Evolutionary conservation across 345 rosid genomes (phyloP), one percentile per base, ranked within the genome.

Genomic region (Gossypium turneri): DNA sequence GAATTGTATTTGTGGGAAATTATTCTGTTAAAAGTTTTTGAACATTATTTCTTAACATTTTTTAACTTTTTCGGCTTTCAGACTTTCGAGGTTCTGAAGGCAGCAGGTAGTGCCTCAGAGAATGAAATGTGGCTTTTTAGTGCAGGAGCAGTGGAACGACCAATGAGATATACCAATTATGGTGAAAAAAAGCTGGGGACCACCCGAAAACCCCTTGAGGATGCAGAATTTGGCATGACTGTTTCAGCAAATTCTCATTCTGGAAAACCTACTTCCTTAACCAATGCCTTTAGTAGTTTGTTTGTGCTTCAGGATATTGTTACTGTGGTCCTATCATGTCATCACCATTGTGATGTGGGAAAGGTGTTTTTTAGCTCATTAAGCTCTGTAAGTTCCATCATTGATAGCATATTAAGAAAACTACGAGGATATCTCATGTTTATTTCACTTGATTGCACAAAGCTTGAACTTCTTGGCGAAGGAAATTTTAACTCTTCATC

Each of bases 391-490:
- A 80, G 85, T 81, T 88, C 90, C 58, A 59, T 90, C 55, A 56
- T 81, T 76, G 98, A 94, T 86, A 83, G 92, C 81, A 63, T 94
- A 56, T 78, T 86, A 17, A 86, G 97, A 79, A 94, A 88, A 83
- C 34, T 92, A 67, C 82, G 98, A 75, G 98, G 89, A 75, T 79
- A 86, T 74, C 84, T 94, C 66, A 85, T 86, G 90, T 77, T 81
- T 75, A 81, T 90, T 81, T 90, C 89, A 69, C 85, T 91, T 82
- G 97, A 92, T 70, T 89, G 80, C 77, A 88, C 88, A 80, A 92
- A 82, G 82, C 75, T 84, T 82, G 98, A 94, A 84, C 97, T 94
- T 72, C 88, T 94, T 41, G 88, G 80, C 72, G 95, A 90, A 20
- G 88, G 78, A 73, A 86, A 78, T 73, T 75, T 74, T 60, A 87